phyloP scores from a whole-genome alignment of 2,329 filamentous ascomycete genomes.

The Rhinocladiella similis region DNA sequence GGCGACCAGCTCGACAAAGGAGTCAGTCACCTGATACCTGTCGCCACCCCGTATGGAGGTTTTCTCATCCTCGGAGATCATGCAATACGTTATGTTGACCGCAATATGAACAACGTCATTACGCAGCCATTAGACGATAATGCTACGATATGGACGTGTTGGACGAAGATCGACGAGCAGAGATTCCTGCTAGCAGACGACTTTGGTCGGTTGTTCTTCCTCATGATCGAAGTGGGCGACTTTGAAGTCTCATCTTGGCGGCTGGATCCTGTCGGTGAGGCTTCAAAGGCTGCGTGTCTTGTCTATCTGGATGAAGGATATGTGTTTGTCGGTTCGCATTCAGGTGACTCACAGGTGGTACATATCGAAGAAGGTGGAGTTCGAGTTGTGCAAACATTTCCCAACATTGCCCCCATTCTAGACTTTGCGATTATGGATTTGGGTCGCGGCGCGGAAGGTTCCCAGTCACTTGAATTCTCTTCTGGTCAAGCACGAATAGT shows the following conservation, averaged over 20 bases:
- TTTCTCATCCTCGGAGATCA: slow-evolving; percentile 77
- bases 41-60: slow-evolving; percentile 64
- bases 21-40: slow-evolving; percentile 62
- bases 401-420: slow-evolving; percentile 86
- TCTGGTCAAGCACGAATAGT: slow-evolving; percentile 93
- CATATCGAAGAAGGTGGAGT: slow-evolving; percentile 62
- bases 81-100: slow-evolving; percentile 80
- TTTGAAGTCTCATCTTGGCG: slow-evolving; percentile 71
- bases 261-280: slow-evolving; percentile 65
- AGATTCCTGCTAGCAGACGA: slow-evolving; percentile 90
- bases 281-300: slow-evolving; percentile 73
- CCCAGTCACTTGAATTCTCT: slow-evolving; percentile 83
- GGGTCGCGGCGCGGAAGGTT: slow-evolving; percentile 78
- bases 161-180: slow-evolving; percentile 79
- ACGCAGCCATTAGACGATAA: slow-evolving; percentile 64
- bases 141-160: slow-evolving; percentile 85
- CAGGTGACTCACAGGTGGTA: slow-evolving; percentile 86
- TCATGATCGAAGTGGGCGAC: slow-evolving; percentile 69
- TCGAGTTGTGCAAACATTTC: slow-evolving; percentile 70
- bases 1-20: slow-evolving; percentile 58
- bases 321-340: slow-evolving; percentile 87
- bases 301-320: slow-evolving; percentile 73
- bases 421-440: slow-evolving; percentile 97
- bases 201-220: slow-evolving; percentile 80
- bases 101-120: slow-evolving; percentile 66